These are phyloP conservation scores for Ilyonectria robusta DNA, from an alignment of 2,329 filamentous ascomycete species.

Conservation along the genomic window DNA sequence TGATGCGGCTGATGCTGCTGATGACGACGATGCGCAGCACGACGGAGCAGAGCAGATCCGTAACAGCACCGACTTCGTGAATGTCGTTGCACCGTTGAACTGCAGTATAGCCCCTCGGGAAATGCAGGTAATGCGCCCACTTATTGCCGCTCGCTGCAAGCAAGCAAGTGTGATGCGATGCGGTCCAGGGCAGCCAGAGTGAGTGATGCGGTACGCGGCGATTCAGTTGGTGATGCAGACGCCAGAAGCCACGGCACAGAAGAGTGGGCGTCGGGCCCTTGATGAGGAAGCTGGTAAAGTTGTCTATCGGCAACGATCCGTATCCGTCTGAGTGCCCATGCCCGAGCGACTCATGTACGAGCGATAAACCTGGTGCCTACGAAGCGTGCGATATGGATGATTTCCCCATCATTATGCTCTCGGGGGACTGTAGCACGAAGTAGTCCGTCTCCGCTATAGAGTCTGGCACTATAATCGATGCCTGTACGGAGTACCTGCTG, in stretches of 20 bases:
- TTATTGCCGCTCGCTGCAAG: neutral
- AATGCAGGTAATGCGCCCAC: neutral
- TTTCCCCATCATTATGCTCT: constrained; percentile 5
- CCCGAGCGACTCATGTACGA: neutral
- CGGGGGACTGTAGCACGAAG: neutral
- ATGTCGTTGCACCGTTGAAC: neutral
- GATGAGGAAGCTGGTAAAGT: neutral
- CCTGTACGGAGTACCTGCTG: neutral
- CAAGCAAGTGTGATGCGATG: neutral
- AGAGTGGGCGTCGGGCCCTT: neutral
- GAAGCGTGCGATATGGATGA: neutral
- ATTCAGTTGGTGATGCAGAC: neutral
- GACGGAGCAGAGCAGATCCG: neutral
- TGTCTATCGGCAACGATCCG: neutral
- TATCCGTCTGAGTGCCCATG: neutral
- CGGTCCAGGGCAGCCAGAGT: neutral
- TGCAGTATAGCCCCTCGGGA: neutral
- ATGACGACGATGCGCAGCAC: neutral
- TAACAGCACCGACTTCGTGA: neutral
- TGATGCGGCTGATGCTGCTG: neutral
- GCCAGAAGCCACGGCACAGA: neutral
- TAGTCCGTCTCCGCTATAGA: neutral
- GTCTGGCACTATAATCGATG: neutral
- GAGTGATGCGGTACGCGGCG: neutral
- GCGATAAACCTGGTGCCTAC: neutral